Evolutionary conservation across 208 protist genomes (phyloP), one percentile per base, ranked within the genome.

Genomic region (Naegleria gruberi): DNA sequence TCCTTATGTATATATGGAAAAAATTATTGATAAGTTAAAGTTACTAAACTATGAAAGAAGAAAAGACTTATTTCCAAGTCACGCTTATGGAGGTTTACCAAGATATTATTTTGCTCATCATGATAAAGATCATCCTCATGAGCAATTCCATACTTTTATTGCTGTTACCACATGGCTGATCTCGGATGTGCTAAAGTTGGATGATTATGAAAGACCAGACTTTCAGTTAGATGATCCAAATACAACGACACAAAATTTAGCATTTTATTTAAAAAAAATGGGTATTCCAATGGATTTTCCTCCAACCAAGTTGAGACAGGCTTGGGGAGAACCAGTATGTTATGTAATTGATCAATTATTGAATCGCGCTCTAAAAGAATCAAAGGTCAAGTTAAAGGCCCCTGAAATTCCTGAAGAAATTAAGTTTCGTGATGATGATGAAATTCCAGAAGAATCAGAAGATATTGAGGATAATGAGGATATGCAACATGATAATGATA

Each of bases 21-120:
- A 44, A 42, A 46, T 86, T 47, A 34, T 46, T 42, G 82, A 86
- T 12, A 86, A 86, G 42, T 86, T 86, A 40, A 86, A 86, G n/a
- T 34, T 86, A 30, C n/a, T 86, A 37, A 86, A 86, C n/a, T 86
- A 86, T 46, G 82, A 86, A 44, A 37, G 34, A n/a, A 46, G 51
- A 23, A 65, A 65, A 23, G 51, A 65, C 30, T 65, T 65, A 23
- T 65, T 65, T 65, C 51, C 51, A 23, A 65, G 30, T 65, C 30
- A 30, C 30, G 15, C 6, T 23, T n/a, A 45, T 5, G 19, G 23
- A 86, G 30, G 30, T 47, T 42, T 86, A 6, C 34, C 82, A 86
- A 46, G 43, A 15, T 34, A 17, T 42, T 86, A 86, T 30, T 86
- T 86, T 86, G 82, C 82, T 46, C 15, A 30, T 46, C 82, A 86